These are phyloP conservation scores for Termitomyces sp. DNA, from an alignment of 768 basidiomycete genomes.

Conservation along the genomic window DNA sequence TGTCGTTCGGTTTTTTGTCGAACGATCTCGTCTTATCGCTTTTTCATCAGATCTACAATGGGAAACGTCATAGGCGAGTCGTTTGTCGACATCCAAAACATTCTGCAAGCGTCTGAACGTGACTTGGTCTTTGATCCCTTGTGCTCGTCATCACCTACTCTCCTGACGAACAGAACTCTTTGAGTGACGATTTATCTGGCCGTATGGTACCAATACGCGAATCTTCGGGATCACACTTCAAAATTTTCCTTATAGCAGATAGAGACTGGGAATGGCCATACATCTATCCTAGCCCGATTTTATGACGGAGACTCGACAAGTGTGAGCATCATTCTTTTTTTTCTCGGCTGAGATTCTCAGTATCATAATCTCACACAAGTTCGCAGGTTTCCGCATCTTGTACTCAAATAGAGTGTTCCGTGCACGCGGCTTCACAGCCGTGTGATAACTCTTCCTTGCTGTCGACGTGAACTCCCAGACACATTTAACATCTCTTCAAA, in stretches of 20 bases:
- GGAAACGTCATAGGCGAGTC: slow-evolving; percentile 10
- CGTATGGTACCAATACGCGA: neutral
- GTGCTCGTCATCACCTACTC: neutral
- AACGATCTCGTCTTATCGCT: neutral
- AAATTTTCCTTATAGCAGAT: neutral
- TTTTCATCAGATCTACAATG: slow-evolving; percentile 1
- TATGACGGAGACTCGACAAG: neutral
- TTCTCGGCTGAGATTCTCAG: neutral
- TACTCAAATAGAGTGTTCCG: neutral
- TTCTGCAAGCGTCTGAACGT: neutral
- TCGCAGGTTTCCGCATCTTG: neutral
- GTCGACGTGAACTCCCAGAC: slow-evolving; percentile 20
- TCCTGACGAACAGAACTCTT: slow-evolving; percentile 1
- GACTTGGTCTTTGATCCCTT: neutral
- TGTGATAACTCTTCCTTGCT: slow-evolving; percentile 21
- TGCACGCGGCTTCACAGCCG: neutral
- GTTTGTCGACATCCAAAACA: neutral
- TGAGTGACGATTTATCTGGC: neutral
- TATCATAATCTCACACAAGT: neutral
- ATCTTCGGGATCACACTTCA: neutral
- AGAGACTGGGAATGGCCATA: neutral
- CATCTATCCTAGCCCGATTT: neutral
- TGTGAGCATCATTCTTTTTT: neutral
- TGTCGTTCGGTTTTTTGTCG: neutral
- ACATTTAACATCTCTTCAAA: slow-evolving; percentile 21